Base-by-base conservation (phyloP, 2,329 filamentous ascomycete genomes). In the Talaromyces sp. region DNA sequence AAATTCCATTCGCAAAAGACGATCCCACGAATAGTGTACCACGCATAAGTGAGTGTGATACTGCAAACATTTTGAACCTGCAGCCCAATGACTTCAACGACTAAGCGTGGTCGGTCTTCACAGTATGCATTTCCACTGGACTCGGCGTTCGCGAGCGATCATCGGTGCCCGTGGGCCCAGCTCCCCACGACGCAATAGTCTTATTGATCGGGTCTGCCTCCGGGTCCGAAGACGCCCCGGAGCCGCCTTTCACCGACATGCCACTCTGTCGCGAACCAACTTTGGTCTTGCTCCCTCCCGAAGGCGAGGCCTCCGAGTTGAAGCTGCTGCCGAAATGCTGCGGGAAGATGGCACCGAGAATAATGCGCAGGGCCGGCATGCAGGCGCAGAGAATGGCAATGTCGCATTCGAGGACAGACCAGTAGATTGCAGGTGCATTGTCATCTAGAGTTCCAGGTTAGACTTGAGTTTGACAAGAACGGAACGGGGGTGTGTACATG, bases 361-460 rank as follows among this genome's bases (percentile, higher is more conserved):
- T 55, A 44, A 62, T 62, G 30, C 60, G 60, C 22, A 62, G 19
- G 10, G 60, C 56, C n/a, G 61, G 61, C 66, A 80, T 73, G 67
- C 78, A 78, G 8, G 75, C 75, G 64, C 78, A 80, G n/a, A 80
- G 74, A 58, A 80, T 76, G 28, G 76, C 77, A 1, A 78, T 72
- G 62, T 78, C 72, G 60, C 78, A 70, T 65, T 80, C 78, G 30
- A 80, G 70, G 13, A 73, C 73, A 19, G 72, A 75, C 78, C 78
- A 80, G 57, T 73, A 74, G 19, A 72, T 67, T 8, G 76, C 73
- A 4, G 72, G 72, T n/a, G 69, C 66, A 66, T 78, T 75, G 60
- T 63, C 61, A 19, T 63, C 61, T 63, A 13, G 15, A n/a, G 17
- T 44, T 9, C 5, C 8, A 17, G 15, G 19, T 30, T 53, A 36